Base-by-base conservation (phyloP, 805 yeast genomes). In the Ogataea methylovora region DNA sequence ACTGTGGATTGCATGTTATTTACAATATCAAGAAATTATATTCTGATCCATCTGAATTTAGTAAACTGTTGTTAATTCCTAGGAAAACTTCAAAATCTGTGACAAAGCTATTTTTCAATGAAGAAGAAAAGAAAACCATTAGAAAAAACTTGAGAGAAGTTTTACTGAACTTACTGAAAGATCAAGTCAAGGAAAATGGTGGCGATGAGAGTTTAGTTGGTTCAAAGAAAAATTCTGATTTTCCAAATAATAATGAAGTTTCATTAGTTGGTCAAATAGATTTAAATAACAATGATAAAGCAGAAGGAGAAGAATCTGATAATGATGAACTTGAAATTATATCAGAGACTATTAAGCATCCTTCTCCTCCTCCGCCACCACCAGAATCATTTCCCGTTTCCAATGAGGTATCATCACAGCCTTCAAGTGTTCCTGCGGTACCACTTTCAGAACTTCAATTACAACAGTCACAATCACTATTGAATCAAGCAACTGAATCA, bases 1-100 rank as follows among this genome's bases (percentile, higher is more conserved):
- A 92, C 54, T 92, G 98, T 61, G 98, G 98, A 2, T 75, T 92
- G 15, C 96, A 84, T 58, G 84, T 90, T 2, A 79, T 92, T 12
- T 79, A 79, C 45, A 87, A 83, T 46, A 68, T 79, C 10, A 62
- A 65, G 37, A 73, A 69, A 41, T 78, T 84, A 56, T 62, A 80
- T 30, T 59, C 60, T 17, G 56, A 71, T 26, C 73, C 76, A 0
- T 45, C 45, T 0, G 61, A 52, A 17, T 78, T 84, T 33, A 32
- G 35, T 14, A 33, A 34, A 9, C 39, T 39, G 15, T 42, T 54
- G 15, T 37, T 52, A 10, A 25, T 34, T 16, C 42, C 39, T 11
- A 24, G 32, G 17, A 35, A 14, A 14, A 32, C 30, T 24, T 22
- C 15, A 5, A 48, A 42, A 36, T 37, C 36, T 20, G 39, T 40